Conservation (phyloP, 495 filamentous ascomycete genomes). For the Talaromyces borbonicus region DNA sequence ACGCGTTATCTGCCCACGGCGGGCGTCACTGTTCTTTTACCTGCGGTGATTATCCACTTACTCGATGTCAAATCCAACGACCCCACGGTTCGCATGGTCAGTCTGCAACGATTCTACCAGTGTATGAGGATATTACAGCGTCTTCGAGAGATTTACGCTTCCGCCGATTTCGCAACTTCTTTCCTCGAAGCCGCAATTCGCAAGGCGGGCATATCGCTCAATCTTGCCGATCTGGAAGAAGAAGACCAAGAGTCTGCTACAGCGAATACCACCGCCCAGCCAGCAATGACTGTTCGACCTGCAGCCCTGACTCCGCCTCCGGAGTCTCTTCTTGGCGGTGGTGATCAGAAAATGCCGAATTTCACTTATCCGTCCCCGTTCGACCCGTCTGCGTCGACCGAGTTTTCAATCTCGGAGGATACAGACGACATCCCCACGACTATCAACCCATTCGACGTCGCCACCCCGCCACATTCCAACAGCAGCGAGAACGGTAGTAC, state of each 20-base stretch:
- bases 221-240: not conserved
- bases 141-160: constrained; percentile 74
- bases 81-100: constrained; percentile 53
- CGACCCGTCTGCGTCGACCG: not conserved
- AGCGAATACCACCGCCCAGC: too few relatives aligned
- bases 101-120: constrained; percentile 67
- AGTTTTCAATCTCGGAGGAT: constrained; percentile 15
- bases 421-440: constrained; percentile 10
- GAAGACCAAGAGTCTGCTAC: constrained; percentile 22
- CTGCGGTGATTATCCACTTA: constrained; percentile 84
- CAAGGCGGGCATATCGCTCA: constrained; percentile 58
- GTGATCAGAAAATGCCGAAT: constrained; percentile 35
- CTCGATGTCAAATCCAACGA: constrained; percentile 78
- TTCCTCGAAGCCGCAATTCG: constrained; percentile 79
- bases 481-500: constrained; percentile 38
- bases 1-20: constrained; percentile 76
- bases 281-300: constrained; percentile 2
- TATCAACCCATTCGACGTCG: constrained; percentile 21
- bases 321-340: constrained; percentile 33
- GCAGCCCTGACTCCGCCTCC: constrained; percentile 32
- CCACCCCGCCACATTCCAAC: constrained; percentile 35
- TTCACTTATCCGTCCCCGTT: constrained; percentile 21
- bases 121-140: constrained; percentile 79
- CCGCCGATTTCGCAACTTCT: constrained; percentile 74
- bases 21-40: constrained; percentile 79